Evolutionary conservation across 495 filamentous ascomycete species (phyloP).

Genomic region (Pyrenopolyporus hunteri): DNA sequence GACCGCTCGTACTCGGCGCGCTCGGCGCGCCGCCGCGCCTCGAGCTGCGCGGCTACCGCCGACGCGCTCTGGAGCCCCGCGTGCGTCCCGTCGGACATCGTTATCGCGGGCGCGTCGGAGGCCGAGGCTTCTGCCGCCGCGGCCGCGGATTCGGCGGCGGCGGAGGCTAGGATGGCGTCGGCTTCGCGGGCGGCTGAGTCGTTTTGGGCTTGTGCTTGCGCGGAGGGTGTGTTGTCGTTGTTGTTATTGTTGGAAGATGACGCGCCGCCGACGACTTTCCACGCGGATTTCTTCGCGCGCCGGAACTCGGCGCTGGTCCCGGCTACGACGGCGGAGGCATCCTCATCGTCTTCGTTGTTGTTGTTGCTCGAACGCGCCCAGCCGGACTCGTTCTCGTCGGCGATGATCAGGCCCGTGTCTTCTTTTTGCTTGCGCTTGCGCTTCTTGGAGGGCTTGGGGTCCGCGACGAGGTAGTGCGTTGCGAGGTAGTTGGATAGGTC

Average conservation of each 20-base stretch:
- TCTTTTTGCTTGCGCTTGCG: conserved; percentile 80
- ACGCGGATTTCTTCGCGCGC: conserved; percentile 74
- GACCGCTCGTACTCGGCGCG: conserved; percentile 52
- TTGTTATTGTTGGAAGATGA: conserved; percentile 45
- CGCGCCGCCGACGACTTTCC: conserved; percentile 71
- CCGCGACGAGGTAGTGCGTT: conserved; percentile 86
- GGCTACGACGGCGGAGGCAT: conserved; percentile 52
- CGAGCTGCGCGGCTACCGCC: conserved; percentile 77
- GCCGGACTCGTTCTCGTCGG: conserved; percentile 76
- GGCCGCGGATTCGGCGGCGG: conserved; percentile 66
- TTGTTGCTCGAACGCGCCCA: conserved; percentile 59
- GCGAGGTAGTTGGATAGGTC: conserved; percentile 87
- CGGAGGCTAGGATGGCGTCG: conserved; percentile 81
- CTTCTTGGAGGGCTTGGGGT: conserved; percentile 76
- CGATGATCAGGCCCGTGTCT: conserved; percentile 76
- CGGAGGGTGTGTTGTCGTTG: background rate
- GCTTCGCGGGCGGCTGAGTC: conserved; percentile 66
- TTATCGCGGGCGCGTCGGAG: conserved; percentile 49
- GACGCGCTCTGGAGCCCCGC: conserved; percentile 85
- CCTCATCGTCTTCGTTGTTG: conserved; percentile 52
- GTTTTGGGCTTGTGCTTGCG: conserved; percentile 17
- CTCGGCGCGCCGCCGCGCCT: conserved; percentile 54
- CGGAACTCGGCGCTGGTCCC: conserved; percentile 72
- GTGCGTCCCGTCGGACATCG: conserved; percentile 84
- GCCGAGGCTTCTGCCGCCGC: conserved; percentile 51